These are phyloP conservation scores for Cyberlindnera lachancei DNA, from an alignment of 805 yeast genomes.

Conservation along the genomic window DNA sequence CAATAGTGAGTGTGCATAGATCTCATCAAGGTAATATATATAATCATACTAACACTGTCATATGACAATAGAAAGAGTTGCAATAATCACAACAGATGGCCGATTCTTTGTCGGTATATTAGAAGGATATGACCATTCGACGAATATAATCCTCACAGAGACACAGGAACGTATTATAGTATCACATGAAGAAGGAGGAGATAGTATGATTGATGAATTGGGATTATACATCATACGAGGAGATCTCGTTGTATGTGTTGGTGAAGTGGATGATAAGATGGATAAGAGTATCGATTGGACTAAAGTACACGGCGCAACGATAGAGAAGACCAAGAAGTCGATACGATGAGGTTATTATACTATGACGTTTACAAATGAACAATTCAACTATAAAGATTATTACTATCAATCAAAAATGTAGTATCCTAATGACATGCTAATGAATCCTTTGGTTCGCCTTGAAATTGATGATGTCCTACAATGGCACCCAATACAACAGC, in stretches of 20 bases:
- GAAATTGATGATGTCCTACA: slow-evolving; percentile 62
- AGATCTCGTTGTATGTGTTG: slow-evolving; percentile 49
- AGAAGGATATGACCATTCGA: slow-evolving; percentile 58
- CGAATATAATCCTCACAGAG: slow-evolving; percentile 48
- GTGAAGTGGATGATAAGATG: slow-evolving; percentile 38
- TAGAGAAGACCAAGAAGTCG: slow-evolving; percentile 19
- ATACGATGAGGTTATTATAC: slow-evolving; percentile 11
- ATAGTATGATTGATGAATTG: slow-evolving; percentile 23
- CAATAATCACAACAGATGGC: slow-evolving; percentile 53
- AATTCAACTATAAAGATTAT: too few relatives aligned
- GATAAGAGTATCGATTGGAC: slow-evolving; percentile 32
- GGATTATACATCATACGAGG: slow-evolving; percentile 53
- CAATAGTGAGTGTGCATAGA: neutral
- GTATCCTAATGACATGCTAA: slow-evolving; percentile 21
- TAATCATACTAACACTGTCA: too few relatives aligned
- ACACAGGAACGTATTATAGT: slow-evolving; percentile 46
- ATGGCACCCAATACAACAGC: slow-evolving; percentile 68
- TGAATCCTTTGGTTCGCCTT: slow-evolving; percentile 21
- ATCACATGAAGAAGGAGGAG: slow-evolving; percentile 20
- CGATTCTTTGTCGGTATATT: slow-evolving; percentile 39
- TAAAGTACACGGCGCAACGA: slow-evolving; percentile 18
- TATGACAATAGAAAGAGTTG: slow-evolving; percentile 41
- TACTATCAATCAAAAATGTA: neutral
- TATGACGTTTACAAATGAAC: too few relatives aligned
- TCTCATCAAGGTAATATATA: neutral